Evolutionary conservation across 1,284 basidiomycete species (phyloP).

Genomic region (Trichosporon asahii): DNA sequence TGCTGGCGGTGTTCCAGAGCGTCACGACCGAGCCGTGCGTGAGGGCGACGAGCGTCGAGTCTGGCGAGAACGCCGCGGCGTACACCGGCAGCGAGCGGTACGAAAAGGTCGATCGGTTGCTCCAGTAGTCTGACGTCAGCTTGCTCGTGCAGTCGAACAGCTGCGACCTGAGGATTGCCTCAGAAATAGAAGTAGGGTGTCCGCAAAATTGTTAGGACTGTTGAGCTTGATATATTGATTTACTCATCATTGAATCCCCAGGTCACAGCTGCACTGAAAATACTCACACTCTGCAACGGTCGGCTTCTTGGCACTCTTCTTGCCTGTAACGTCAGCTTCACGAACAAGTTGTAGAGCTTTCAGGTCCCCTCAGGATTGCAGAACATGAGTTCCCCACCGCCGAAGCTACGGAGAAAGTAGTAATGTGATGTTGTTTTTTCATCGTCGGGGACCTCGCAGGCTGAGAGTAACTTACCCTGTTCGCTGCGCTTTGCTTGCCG

Average conservation of each 20-base stretch:
- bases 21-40: slow-evolving; percentile 67
- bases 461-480: slow-evolving; percentile 44
- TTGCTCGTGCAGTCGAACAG: not conserved
- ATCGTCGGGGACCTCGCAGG: slow-evolving; percentile 33
- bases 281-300: slow-evolving; percentile 44
- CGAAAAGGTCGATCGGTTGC: slow-evolving; percentile 64
- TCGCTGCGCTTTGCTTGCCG: slow-evolving; percentile 44
- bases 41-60: slow-evolving; percentile 80
- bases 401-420: slow-evolving; percentile 38
- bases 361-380: slow-evolving; percentile 50
- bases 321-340: slow-evolving; percentile 31
- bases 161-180: slow-evolving; percentile 26
- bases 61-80: slow-evolving; percentile 73
- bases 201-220: slow-evolving; percentile 51
- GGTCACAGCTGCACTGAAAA: slow-evolving; percentile 2
- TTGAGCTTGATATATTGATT: slow-evolving; percentile 52
- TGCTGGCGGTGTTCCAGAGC: slow-evolving; percentile 71
- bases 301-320: slow-evolving; percentile 34
- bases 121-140: slow-evolving; percentile 67
- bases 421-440: slow-evolving; percentile 50
- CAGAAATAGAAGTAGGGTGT: slow-evolving; percentile 52
- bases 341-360: not conserved
- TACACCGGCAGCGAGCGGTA: slow-evolving; percentile 68
- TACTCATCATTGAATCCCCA: slow-evolving; percentile 45
- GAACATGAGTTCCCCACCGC: slow-evolving; percentile 48